Evolutionary conservation across 2,329 filamentous ascomycete species (phyloP).

Genomic region (Stagonosporopsis cucurbitacearum): DNA sequence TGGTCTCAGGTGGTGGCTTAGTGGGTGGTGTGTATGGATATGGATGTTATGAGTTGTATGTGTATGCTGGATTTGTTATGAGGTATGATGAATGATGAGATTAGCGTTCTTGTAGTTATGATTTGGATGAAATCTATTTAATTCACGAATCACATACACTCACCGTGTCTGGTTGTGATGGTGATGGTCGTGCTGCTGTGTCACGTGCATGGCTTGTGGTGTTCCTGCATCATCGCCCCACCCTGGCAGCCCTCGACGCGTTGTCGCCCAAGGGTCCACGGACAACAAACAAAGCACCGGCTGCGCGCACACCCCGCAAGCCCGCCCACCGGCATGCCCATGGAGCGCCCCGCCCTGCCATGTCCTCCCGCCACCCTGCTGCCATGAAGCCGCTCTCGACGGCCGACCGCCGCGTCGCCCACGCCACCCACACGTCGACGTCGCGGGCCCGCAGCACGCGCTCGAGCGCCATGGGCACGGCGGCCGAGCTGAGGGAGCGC

Average conservation of each 20-base stretch:
- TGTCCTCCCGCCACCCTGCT: conserved; percentile 44
- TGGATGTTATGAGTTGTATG: background rate
- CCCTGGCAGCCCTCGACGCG: conserved; percentile 14
- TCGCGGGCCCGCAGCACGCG: conserved; percentile 46
- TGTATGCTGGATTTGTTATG: conserved; percentile 3
- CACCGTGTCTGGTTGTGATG: too few relatives aligned
- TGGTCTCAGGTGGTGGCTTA: conserved; percentile 16
- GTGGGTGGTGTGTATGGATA: background rate
- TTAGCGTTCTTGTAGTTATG: background rate
- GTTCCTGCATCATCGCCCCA: conserved; percentile 19
- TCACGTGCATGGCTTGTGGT: background rate
- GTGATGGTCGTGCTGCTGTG: too few relatives aligned
- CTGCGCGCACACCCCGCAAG: conserved; percentile 3
- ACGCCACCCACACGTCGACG: conserved; percentile 40
- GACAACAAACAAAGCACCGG: conserved; percentile 28
- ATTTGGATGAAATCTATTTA: background rate
- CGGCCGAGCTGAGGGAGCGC: conserved; percentile 35
- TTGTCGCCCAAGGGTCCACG: conserved; percentile 2
- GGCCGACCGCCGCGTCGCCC: conserved; percentile 42
- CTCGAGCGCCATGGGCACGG: conserved; percentile 28
- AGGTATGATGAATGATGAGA: conserved; percentile 7
- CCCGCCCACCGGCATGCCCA: conserved; percentile 23
- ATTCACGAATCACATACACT: background rate
- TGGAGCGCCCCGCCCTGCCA: conserved; percentile 37
- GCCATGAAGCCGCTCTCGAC: conserved; percentile 38